Evolutionary conservation across 257 asterid genomes (phyloP).

Genomic region (Solanum sitiens): DNA sequence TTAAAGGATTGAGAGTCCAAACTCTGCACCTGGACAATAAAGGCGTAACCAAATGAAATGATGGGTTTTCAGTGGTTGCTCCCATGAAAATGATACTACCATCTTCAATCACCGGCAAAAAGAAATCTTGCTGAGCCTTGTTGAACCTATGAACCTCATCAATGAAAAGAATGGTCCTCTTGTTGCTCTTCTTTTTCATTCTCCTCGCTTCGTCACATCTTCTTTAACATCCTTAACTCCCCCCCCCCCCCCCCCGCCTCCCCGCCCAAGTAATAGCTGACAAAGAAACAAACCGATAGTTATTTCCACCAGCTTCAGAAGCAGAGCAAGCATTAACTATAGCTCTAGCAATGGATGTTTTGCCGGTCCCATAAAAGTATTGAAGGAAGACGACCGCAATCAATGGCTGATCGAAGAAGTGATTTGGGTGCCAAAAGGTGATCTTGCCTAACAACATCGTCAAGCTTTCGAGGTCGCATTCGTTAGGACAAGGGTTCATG

Average conservation of each 20-base stretch:
- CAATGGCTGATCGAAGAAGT: slow-evolving; percentile 50
- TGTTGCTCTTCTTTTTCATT: slow-evolving; percentile 10
- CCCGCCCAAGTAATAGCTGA: slow-evolving; percentile 50
- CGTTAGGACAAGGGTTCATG: slow-evolving; percentile 60
- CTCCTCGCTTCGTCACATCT: slow-evolving; percentile 55
- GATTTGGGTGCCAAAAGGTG: slow-evolving; percentile 45
- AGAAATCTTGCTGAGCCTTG: slow-evolving; percentile 82
- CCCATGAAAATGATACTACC: slow-evolving; percentile 77
- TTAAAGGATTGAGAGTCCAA: slow-evolving; percentile 42
- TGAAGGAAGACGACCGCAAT: slow-evolving; percentile 53
- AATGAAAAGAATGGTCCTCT: slow-evolving; percentile 54
- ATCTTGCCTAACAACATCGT: slow-evolving; percentile 75
- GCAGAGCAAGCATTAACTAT: slow-evolving; percentile 26
- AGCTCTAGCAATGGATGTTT: slow-evolving; percentile 78
- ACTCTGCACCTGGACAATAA: slow-evolving; percentile 74
- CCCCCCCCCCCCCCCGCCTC: neutral
- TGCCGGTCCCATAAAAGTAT: slow-evolving; percentile 78
- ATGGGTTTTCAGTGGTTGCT: slow-evolving; percentile 90
- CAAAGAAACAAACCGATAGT: slow-evolving; percentile 41
- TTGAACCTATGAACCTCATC: slow-evolving; percentile 91
- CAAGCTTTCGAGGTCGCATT: slow-evolving; percentile 71
- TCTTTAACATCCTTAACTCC: slow-evolving; percentile 86
- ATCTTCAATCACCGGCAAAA: slow-evolving; percentile 80
- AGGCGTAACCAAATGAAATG: slow-evolving; percentile 76
- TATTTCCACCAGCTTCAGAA: neutral